Evolutionary conservation across 2,329 filamentous ascomycete genomes (phyloP).

Genomic region (Aspergillus versicolor): DNA sequence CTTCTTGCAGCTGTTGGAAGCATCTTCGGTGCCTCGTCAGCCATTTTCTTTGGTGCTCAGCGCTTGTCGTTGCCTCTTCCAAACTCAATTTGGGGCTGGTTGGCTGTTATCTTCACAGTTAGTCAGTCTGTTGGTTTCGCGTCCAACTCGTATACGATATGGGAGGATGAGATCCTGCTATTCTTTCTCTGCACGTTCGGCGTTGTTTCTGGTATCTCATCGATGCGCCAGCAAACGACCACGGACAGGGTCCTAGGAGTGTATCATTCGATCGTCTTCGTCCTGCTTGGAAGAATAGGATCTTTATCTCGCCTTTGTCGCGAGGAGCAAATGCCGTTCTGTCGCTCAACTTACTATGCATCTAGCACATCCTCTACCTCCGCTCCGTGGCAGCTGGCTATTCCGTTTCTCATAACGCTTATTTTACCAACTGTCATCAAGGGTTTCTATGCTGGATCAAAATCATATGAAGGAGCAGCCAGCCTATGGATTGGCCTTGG

Average conservation of each 20-base stretch:
- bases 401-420: constrained; percentile 73
- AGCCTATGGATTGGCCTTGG: constrained; percentile 79
- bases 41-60: constrained; percentile 39
- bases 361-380: constrained; percentile 90
- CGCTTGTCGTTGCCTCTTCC: constrained; percentile 59
- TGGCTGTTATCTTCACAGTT: constrained; percentile 76
- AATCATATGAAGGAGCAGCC: constrained; percentile 84
- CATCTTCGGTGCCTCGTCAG: constrained; percentile 43
- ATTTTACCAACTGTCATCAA: constrained; percentile 76
- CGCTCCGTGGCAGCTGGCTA: constrained; percentile 79
- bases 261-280: constrained; percentile 82
- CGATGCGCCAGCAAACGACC: constrained; percentile 67
- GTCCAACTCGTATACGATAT: constrained; percentile 97
- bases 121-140: constrained; percentile 91
- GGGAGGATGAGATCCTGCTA: constrained; percentile 92
- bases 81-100: constrained; percentile 82
- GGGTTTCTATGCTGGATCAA: constrained; percentile 76
- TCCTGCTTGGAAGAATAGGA: constrained; percentile 73
- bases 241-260: constrained; percentile 72
- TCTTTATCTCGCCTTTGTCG: constrained; percentile 90
- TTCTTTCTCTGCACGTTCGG: constrained; percentile 92
- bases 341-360: constrained; percentile 91
- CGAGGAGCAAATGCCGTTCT: constrained; percentile 98
- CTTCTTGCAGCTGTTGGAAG: constrained; percentile 46
- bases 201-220: constrained; percentile 69